Evolutionary conservation across 2,329 filamentous ascomycete genomes (phyloP).

Genomic region (Ascocoryne sarcoides): DNA sequence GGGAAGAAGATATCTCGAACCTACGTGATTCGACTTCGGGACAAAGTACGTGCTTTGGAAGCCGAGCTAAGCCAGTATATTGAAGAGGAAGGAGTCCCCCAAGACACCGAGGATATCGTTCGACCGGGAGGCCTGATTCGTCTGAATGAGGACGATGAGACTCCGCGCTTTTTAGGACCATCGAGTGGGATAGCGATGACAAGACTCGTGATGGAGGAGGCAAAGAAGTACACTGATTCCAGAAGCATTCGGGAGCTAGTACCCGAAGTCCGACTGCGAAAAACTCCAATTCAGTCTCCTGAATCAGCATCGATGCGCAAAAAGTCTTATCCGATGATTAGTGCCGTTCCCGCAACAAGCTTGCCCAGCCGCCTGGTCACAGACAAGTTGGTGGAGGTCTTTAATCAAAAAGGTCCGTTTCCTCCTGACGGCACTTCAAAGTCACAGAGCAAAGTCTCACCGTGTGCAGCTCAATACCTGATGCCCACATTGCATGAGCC

Average conservation of each 20-base stretch:
- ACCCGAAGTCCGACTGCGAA: conserved; percentile 58
- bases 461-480: conserved; percentile 66
- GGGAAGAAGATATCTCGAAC: conserved; percentile 78
- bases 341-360: conserved; percentile 67
- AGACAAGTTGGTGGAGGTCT: conserved; percentile 74
- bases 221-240: conserved; percentile 85
- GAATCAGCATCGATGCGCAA: conserved; percentile 45
- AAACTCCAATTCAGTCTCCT: conserved; percentile 59
- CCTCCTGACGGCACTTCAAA: not conserved
- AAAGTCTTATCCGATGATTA: conserved; percentile 88
- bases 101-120: conserved; percentile 75
- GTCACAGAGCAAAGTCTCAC: conserved; percentile 5
- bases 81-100: conserved; percentile 62
- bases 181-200: conserved; percentile 96
- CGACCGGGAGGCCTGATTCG: conserved; percentile 79
- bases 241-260: conserved; percentile 90
- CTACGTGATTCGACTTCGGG: conserved; percentile 88
- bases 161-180: conserved; percentile 78
- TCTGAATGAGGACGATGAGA: conserved; percentile 77
- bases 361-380: conserved; percentile 68
- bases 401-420: conserved; percentile 67
- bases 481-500: conserved; percentile 82
- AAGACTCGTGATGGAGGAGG: conserved; percentile 88
- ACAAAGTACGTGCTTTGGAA: conserved; percentile 75
- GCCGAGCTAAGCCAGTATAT: conserved; percentile 72